Percentiles rank a stretch among this genome's conserved stretches.
These are phyloP conservation scores for Przewalskia tangutica DNA, from an alignment of 257 asterid species.

Conservation along the genomic window DNA sequence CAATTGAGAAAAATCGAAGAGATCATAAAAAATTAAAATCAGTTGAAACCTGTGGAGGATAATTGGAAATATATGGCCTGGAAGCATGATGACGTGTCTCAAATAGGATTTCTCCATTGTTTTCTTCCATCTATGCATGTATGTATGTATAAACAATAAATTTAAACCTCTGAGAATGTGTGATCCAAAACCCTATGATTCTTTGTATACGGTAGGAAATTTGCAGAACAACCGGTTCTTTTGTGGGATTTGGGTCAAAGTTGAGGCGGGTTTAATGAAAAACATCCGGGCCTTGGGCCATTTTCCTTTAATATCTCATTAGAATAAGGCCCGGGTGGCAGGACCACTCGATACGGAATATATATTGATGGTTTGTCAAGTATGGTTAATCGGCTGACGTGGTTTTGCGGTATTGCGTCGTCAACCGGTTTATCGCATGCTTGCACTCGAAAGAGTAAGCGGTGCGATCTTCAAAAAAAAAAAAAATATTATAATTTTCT, in stretches of 20 bases:
- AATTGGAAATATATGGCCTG: conserved; percentile 54
- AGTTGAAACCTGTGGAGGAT: conserved; percentile 61
- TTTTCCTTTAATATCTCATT: no score
- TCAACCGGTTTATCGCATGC: no score
- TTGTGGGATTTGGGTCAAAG: neutral
- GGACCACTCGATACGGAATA: no score
- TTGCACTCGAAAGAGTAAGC: no score
- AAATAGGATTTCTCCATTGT: conserved; percentile 34
- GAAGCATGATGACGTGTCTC: conserved; percentile 82
- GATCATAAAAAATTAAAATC: neutral
- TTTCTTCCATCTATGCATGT: conserved; percentile 31
- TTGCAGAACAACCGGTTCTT: neutral
- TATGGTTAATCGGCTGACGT: no score
- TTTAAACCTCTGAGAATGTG: neutral
- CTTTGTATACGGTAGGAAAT: neutral
- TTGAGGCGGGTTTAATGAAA: neutral
- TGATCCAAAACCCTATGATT: conserved; percentile 26
- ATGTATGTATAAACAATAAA: neutral
- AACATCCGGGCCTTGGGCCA: no score
- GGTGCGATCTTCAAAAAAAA: no score
- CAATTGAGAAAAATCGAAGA: neutral
- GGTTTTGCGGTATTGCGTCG: no score
- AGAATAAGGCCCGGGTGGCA: no score
- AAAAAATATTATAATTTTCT: no score
- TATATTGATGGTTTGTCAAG: no score